Percentiles rank a stretch among this genome's conserved stretches.
Evolutionary conservation across 2,329 filamentous ascomycete genomes (phyloP).

Genomic region (Trichophaea hybrida): DNA sequence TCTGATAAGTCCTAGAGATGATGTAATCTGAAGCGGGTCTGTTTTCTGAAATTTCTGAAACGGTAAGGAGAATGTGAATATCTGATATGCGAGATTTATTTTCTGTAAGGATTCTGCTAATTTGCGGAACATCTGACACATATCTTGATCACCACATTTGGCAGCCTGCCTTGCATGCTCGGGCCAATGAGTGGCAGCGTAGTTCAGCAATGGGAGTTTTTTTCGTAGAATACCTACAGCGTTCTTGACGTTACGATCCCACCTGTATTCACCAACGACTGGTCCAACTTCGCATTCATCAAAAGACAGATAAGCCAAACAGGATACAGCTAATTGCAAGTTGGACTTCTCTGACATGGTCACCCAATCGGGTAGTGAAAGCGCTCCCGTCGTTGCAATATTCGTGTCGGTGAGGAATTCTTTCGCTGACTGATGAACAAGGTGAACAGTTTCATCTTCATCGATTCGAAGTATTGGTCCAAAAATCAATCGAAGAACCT

Average conservation of each 20-base stretch:
- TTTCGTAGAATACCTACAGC: not conserved
- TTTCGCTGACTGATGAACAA: slow-evolving; percentile 25
- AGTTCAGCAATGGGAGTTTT: not conserved
- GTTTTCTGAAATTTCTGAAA: not conserved
- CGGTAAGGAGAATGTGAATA: not conserved
- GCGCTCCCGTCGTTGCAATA: not conserved
- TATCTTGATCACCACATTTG: not conserved
- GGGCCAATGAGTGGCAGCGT: not conserved
- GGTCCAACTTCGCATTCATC: not conserved
- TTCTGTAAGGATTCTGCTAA: not conserved
- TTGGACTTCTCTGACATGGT: not conserved
- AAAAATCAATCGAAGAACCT: slow-evolving; percentile 16
- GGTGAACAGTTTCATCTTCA: slow-evolving; percentile 22
- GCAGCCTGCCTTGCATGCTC: not conserved
- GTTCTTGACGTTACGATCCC: not conserved
- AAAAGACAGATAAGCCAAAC: slow-evolving; percentile 1
- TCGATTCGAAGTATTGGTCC: slow-evolving; percentile 20
- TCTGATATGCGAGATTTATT: not conserved
- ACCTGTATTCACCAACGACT: not conserved
- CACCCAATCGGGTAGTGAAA: not conserved
- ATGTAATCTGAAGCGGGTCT: not conserved
- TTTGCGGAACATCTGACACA: not conserved
- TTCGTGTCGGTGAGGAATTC: slow-evolving; percentile 17
- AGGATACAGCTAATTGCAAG: not conserved
- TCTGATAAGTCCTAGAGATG: not conserved